Percentiles rank a stretch among this genome's conserved stretches.
Conservation (phyloP, 2,329 filamentous ascomycete species). For the Chaetoscypha palmicola region DNA sequence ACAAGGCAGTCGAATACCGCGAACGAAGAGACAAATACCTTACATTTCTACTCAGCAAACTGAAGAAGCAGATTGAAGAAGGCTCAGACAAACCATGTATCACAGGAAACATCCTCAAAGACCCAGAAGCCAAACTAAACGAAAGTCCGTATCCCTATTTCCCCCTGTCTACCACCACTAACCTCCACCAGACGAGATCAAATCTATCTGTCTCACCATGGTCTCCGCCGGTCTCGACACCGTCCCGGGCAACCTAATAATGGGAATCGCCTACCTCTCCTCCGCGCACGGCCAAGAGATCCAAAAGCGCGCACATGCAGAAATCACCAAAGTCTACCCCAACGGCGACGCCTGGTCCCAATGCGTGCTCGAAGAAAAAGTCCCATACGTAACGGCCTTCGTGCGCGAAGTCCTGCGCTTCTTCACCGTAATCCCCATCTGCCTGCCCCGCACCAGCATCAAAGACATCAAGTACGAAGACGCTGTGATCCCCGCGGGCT, state of each 20-base stretch:
- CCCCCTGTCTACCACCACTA: slow-evolving; percentile 34
- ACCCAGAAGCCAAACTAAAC: slow-evolving; percentile 60
- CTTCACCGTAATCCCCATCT: slow-evolving; percentile 75
- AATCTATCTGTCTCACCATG: slow-evolving; percentile 76
- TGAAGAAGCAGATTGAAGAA: slow-evolving; percentile 54
- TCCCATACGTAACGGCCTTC: slow-evolving; percentile 69
- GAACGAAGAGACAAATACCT: slow-evolving; percentile 61
- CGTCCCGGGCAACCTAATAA: slow-evolving; percentile 70
- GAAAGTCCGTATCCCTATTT: slow-evolving; percentile 40
- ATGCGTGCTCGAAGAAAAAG: slow-evolving; percentile 66
- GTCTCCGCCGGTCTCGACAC: slow-evolving; percentile 77
- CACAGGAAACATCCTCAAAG: slow-evolving; percentile 55
- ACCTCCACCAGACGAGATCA: slow-evolving; percentile 57
- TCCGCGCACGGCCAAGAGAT: slow-evolving; percentile 60
- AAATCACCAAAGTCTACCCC: slow-evolving; percentile 66
- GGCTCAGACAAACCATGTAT: slow-evolving; percentile 64
- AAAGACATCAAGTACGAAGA: slow-evolving; percentile 66
- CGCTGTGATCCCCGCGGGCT: slow-evolving; percentile 63
- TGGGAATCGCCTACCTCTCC: slow-evolving; percentile 72
- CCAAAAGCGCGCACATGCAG: slow-evolving; percentile 60
- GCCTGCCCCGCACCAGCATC: slow-evolving; percentile 63
- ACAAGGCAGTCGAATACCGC: slow-evolving; percentile 57
- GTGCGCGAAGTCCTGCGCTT: slow-evolving; percentile 73
- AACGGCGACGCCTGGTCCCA: slow-evolving; percentile 69
- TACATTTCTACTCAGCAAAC: slow-evolving; percentile 48